Conservation (phyloP, 106 monocot species). For the Chionographis japonica region DNA sequence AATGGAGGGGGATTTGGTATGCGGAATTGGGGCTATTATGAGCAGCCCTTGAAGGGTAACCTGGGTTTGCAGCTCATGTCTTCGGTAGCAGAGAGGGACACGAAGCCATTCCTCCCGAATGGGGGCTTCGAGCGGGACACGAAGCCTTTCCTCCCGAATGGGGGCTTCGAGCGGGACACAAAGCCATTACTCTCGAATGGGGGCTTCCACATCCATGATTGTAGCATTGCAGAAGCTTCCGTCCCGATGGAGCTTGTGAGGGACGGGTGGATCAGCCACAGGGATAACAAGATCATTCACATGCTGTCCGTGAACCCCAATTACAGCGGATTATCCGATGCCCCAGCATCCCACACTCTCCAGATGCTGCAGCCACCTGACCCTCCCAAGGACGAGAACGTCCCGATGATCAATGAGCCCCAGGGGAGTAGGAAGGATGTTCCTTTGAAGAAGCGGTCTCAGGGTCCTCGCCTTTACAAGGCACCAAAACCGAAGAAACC, state of each 20-base stretch:
- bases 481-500: slow-evolving; percentile 19
- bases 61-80: slow-evolving; percentile 34
- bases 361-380: slow-evolving; percentile 19
- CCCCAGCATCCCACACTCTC: slow-evolving; percentile 2
- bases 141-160: slow-evolving; percentile 18
- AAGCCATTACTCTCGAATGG: slow-evolving; percentile 18
- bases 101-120: slow-evolving; percentile 18
- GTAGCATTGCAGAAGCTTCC: background rate
- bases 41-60: slow-evolving; percentile 19
- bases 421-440: too few species aligned
- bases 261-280: slow-evolving; percentile 23
- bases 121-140: slow-evolving; percentile 9
- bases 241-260: slow-evolving; percentile 20
- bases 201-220: slow-evolving; percentile 1
- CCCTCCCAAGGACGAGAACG: slow-evolving; percentile 9
- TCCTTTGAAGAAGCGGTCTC: slow-evolving; percentile 10
- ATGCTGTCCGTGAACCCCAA: slow-evolving; percentile 7
- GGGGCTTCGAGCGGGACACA: slow-evolving; percentile 8
- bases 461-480: slow-evolving; percentile 5
- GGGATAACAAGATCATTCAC: slow-evolving; percentile 16
- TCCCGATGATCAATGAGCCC: background rate
- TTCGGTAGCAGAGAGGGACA: slow-evolving; percentile 7
- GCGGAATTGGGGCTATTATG: slow-evolving; percentile 26
- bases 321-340: background rate
- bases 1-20: slow-evolving; percentile 20